These are phyloP conservation scores for Plantago elongata DNA, from an alignment of 257 asterid genomes.

Conservation along the genomic window DNA sequence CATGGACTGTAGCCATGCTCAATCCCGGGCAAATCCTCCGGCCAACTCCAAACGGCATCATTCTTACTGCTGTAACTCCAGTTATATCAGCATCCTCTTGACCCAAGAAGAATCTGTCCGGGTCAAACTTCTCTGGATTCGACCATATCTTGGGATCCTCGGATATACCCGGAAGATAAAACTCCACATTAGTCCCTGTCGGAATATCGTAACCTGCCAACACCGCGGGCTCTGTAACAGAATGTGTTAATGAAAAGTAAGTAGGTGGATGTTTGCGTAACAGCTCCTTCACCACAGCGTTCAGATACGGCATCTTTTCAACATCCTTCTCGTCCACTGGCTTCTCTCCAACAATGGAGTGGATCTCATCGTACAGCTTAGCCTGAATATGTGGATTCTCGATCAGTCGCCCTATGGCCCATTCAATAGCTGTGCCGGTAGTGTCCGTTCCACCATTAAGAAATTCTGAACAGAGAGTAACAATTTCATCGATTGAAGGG, in stretches of 20 bases:
- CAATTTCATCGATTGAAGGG: slow-evolving; percentile 58
- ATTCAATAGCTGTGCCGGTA: slow-evolving; percentile 79
- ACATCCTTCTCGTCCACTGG: slow-evolving; percentile 67
- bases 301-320: slow-evolving; percentile 69
- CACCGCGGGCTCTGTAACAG: slow-evolving; percentile 63
- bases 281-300: slow-evolving; percentile 74
- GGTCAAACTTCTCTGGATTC: slow-evolving; percentile 71
- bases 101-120: slow-evolving; percentile 60
- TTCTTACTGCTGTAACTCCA: slow-evolving; percentile 62
- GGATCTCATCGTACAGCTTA: slow-evolving; percentile 58
- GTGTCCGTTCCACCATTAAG: slow-evolving; percentile 95
- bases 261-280: slow-evolving; percentile 88
- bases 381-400: slow-evolving; percentile 62
- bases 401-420: slow-evolving; percentile 77
- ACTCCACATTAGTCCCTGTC: slow-evolving; percentile 55
- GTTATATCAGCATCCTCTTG: slow-evolving; percentile 82
- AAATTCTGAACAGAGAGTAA: slow-evolving; percentile 75
- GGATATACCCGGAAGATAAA: slow-evolving; percentile 52
- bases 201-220: slow-evolving; percentile 81
- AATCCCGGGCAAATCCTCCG: slow-evolving; percentile 95
- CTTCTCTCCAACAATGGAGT: slow-evolving; percentile 39
- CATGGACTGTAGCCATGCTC: slow-evolving; percentile 74
- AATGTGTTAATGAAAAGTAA: slow-evolving; percentile 60
- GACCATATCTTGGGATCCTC: slow-evolving; percentile 79
- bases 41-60: slow-evolving; percentile 87